These are phyloP conservation scores for Eucalyptus pumila DNA, from an alignment of 345 rosid genomes.

Conservation along the genomic window DNA sequence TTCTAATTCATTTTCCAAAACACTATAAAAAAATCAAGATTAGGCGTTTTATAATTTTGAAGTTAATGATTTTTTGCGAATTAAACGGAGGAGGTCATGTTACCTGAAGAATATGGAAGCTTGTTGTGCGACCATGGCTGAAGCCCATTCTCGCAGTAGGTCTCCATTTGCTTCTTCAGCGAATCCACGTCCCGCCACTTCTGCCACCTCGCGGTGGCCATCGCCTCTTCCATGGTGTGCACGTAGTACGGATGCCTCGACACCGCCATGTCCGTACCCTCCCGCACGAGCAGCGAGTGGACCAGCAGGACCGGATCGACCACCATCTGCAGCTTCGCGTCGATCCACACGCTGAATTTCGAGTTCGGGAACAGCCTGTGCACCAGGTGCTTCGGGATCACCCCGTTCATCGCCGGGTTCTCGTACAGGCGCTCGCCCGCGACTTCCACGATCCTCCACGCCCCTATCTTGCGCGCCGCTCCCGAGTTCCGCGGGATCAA, in stretches of 20 bases:
- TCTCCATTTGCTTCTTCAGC: constrained; percentile 72
- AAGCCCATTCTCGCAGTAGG: constrained; percentile 74
- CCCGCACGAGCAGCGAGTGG: constrained; percentile 48
- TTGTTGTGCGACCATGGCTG: constrained; percentile 65
- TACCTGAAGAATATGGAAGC: constrained; percentile 79
- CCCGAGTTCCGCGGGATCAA: constrained; percentile 16
- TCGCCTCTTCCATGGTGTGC: constrained; percentile 88
- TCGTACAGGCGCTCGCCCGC: constrained; percentile 21
- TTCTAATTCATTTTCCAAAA: not conserved
- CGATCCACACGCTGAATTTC: constrained; percentile 80
- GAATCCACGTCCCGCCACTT: constrained; percentile 65
- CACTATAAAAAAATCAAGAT: not conserved
- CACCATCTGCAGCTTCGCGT: constrained; percentile 76
- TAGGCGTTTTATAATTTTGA: not conserved
- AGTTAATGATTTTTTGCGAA: not conserved
- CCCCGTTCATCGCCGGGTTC: constrained; percentile 88
- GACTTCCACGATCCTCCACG: constrained; percentile 57
- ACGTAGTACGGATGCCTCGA: constrained; percentile 62
- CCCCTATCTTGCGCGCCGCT: constrained; percentile 22
- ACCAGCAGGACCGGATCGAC: constrained; percentile 73
- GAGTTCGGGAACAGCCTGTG: constrained; percentile 82
- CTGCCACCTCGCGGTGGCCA: constrained; percentile 96
- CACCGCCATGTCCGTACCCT: constrained; percentile 57
- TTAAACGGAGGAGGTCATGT: not conserved
- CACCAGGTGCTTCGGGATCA: constrained; percentile 64